phyloP scores from a whole-genome alignment of 2,329 filamentous ascomycete species.

The Paecilomyces sp. region DNA sequence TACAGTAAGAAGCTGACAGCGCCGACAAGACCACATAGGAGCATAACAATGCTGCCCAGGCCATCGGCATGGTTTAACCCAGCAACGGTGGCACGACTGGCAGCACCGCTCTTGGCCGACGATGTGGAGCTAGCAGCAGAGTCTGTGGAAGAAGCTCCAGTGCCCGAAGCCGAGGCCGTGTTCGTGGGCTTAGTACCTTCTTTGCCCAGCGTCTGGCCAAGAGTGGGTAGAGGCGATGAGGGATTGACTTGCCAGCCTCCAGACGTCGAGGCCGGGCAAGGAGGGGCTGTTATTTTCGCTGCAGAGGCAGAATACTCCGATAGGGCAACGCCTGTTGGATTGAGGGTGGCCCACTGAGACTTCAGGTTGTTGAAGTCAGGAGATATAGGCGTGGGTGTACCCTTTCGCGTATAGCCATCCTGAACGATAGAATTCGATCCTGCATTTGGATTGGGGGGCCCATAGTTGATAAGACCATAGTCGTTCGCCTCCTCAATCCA shows the following conservation, averaged over 20 bases:
- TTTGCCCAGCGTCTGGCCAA: slow-evolving; percentile 46
- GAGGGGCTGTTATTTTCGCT: slow-evolving; percentile 52
- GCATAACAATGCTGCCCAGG: slow-evolving; percentile 10
- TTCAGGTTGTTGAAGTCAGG: slow-evolving; percentile 77
- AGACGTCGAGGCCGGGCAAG: slow-evolving; percentile 63
- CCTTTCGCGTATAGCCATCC: slow-evolving; percentile 63
- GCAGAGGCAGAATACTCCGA: slow-evolving; percentile 61
- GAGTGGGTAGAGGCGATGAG: slow-evolving; percentile 59
- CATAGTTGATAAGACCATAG: slow-evolving; percentile 76
- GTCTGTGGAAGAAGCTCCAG: slow-evolving; percentile 4
- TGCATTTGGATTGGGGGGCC: slow-evolving; percentile 48
- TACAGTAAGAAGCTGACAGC: slow-evolving; percentile 17
- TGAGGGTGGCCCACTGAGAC: slow-evolving; percentile 65
- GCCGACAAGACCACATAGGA: slow-evolving; percentile 14
- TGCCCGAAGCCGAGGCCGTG: slow-evolving; percentile 1
- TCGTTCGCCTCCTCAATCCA: slow-evolving; percentile 81
- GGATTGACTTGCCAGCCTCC: slow-evolving; percentile 68
- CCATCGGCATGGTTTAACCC: slow-evolving; percentile 10
- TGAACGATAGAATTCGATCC: slow-evolving; percentile 49
- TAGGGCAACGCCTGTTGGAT: slow-evolving; percentile 60
- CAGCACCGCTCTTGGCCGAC: background rate
- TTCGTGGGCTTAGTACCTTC: slow-evolving; percentile 8
- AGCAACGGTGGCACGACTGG: slow-evolving; percentile 5
- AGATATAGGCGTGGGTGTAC: slow-evolving; percentile 63
- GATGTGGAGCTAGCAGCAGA: slow-evolving; percentile 6